phyloP scores from a whole-genome alignment of 2,329 filamentous ascomycete species.

The Talaromyces sp. region DNA sequence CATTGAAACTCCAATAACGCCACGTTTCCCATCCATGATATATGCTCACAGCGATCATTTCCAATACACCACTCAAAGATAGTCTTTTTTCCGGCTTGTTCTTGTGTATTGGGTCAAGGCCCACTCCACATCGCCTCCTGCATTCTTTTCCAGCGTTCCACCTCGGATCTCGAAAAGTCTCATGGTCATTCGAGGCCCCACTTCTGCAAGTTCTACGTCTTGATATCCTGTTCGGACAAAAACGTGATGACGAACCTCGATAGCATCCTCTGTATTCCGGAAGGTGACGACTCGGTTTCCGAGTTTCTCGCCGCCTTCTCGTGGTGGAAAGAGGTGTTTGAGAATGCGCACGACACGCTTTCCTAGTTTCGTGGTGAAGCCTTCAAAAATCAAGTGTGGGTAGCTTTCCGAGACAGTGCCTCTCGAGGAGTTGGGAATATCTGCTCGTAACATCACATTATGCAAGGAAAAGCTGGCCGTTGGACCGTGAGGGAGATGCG shows the following conservation, averaged over 20 bases:
- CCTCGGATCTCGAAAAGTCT: slow-evolving; percentile 86
- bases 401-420: slow-evolving; percentile 91
- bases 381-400: slow-evolving; percentile 92
- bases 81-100: slow-evolving; percentile 92
- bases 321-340: slow-evolving; percentile 89
- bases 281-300: slow-evolving; percentile 89
- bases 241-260: slow-evolving; percentile 89
- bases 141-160: slow-evolving; percentile 81
- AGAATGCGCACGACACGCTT: slow-evolving; percentile 80
- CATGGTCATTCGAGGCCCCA: slow-evolving; percentile 97
- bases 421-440: slow-evolving; percentile 81
- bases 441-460: slow-evolving; percentile 86
- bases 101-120: slow-evolving; percentile 91
- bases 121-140: slow-evolving; percentile 95
- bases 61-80: slow-evolving; percentile 53
- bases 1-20: slow-evolving; percentile 7
- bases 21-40: slow-evolving; percentile 6
- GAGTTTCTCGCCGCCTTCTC: slow-evolving; percentile 74
- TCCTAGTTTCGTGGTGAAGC: slow-evolving; percentile 77
- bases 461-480: slow-evolving; percentile 84
- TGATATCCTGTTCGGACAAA: slow-evolving; percentile 91
- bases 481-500: slow-evolving; percentile 82
- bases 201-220: slow-evolving; percentile 81
- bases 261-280: slow-evolving; percentile 80
- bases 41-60: slow-evolving; percentile 1